These are phyloP conservation scores for Acanthamoeba triangularis DNA, from an alignment of 208 protist genomes.

Conservation along the genomic window DNA sequence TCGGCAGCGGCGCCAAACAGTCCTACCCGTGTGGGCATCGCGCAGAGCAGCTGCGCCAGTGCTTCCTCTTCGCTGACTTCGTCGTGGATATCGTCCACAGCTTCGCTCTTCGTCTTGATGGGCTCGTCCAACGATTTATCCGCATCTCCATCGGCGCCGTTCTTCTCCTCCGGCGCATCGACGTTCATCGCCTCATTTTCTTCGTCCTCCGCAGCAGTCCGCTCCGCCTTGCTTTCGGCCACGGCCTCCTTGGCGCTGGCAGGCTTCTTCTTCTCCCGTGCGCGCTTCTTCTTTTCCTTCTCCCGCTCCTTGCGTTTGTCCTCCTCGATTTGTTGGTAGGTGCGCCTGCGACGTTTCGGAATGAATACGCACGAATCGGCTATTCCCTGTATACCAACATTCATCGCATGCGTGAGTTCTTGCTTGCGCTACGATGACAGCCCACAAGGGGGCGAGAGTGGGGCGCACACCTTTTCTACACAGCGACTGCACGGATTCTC, in stretches of 20 bases:
- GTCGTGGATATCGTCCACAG: background rate
- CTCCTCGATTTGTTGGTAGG: constrained; percentile 14
- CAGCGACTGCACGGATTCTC: background rate
- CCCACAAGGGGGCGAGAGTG: background rate
- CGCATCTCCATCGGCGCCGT: background rate
- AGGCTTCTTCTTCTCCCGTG: background rate
- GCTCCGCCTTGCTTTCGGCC: background rate
- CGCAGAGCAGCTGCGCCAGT: background rate
- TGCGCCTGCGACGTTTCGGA: background rate
- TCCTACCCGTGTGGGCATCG: background rate
- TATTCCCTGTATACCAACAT: background rate
- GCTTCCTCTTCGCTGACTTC: background rate
- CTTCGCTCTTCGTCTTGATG: background rate
- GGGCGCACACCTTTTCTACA: background rate
- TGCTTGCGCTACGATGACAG: background rate
- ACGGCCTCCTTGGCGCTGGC: background rate
- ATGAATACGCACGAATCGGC: background rate
- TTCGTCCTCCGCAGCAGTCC: background rate
- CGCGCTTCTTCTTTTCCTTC: constrained; percentile 6
- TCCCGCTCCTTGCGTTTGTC: background rate
- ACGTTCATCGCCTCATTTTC: background rate
- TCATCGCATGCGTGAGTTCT: background rate
- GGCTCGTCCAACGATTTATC: background rate
- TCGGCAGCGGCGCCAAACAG: background rate
- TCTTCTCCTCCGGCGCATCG: background rate